Conservation (phyloP, 2,329 filamentous ascomycete species). For the Botrytis byssoidea region DNA sequence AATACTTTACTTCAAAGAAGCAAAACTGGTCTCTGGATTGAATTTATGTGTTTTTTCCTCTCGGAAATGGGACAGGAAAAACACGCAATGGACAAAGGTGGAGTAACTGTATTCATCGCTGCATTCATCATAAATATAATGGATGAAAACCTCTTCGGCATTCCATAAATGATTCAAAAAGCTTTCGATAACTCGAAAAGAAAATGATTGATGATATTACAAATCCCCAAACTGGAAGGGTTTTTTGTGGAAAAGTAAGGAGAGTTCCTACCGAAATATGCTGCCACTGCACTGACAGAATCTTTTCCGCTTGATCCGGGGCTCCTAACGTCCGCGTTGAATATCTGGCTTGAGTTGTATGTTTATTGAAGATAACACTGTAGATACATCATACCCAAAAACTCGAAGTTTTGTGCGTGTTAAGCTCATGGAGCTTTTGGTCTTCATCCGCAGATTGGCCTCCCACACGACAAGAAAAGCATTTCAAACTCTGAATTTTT, state of each 20-base stretch:
- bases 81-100: not conserved
- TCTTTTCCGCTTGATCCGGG: not conserved
- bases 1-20: not conserved
- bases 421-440: no score
- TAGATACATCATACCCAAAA: not conserved
- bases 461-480: not conserved
- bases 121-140: not conserved
- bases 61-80: not conserved
- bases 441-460: not conserved
- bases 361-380: not conserved
- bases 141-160: not conserved
- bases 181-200: not conserved
- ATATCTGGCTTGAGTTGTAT: not conserved
- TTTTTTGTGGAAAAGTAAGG: not conserved
- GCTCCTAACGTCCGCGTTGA: not conserved
- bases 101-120: not conserved
- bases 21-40: not conserved
- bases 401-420: not conserved
- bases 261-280: not conserved
- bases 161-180: not conserved
- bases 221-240: not conserved
- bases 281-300: not conserved
- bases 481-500: not conserved
- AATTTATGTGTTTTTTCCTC: not conserved
- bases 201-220: not conserved